These are phyloP conservation scores for Rhazya stricta DNA, from an alignment of 257 asterid genomes.

Conservation along the genomic window DNA sequence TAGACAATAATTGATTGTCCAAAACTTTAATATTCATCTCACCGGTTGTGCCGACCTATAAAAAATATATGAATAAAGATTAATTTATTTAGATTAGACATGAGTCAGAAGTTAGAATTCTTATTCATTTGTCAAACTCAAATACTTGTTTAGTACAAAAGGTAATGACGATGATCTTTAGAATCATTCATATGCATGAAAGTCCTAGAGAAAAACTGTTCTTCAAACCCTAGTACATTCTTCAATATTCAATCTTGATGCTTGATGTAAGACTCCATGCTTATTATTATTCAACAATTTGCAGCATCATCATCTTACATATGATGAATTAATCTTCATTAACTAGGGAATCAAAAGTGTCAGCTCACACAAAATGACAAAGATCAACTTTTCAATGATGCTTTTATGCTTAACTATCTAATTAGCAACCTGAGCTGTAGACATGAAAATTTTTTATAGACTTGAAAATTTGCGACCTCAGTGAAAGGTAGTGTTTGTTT, in stretches of 20 bases:
- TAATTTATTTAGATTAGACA: not conserved
- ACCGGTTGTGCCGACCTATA: not conserved
- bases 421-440: too few species aligned
- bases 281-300: not conserved
- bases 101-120: not conserved
- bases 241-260: not conserved
- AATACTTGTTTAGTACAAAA: not conserved
- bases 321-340: not conserved
- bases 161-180: not conserved
- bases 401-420: too few species aligned
- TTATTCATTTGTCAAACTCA: slow-evolving; percentile 1
- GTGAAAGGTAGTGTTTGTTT: not conserved
- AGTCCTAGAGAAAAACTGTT: not conserved
- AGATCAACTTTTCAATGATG: slow-evolving; percentile 4
- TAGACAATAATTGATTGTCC: not conserved
- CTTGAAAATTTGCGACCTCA: not conserved
- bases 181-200: slow-evolving; percentile 12
- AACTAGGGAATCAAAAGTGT: not conserved
- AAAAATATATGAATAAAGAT: not conserved
- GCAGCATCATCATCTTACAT: not conserved
- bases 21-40: not conserved
- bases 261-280: slow-evolving; percentile 14
- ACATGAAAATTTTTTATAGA: too few species aligned
- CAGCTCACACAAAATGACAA: not conserved
- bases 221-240: not conserved